Evolutionary conservation across 768 basidiomycete species (phyloP), one percentile per base, ranked within the genome.

Genomic region (Podaxis sp.): DNA sequence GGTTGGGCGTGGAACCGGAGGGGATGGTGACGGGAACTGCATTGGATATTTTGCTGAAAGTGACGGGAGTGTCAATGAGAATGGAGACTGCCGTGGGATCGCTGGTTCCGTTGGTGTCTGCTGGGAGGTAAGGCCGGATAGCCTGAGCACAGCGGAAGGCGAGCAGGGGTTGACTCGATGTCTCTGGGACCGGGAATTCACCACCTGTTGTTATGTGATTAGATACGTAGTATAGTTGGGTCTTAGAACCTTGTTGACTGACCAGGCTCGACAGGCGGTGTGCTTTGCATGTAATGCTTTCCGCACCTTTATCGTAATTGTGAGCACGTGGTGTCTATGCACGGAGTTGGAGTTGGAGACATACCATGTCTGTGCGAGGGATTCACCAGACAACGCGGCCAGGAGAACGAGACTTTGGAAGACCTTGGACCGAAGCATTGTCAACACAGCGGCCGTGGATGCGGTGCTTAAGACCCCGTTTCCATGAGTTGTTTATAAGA

Each of bases 61-160:
- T 79, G 37, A 88, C 68, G 0, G 79, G 79, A 0, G 83, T 69
- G 51, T 87, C 84, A 44, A 87, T 72, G 40, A 87, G 71, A 55
- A 87, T 74, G 14, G 77, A 74, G 13, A 77, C 74, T 2, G 76
- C 74, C 23, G 66, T 65, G 9, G 69, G 57, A 40, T 70, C 68
- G 23, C 21, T 53, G 5, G 23, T 6, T 66, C 59, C 46, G 64
- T 62, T 51, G 5, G 72, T 71, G 62, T 86, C 85, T 63, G 82
- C 83, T 14, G 79, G 77, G 23, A 87, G 77, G 68, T 85, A 88
- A 1, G 86, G 86, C 5, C 80, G 76, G 23, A 86, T 79, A 2
- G 82, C 81, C 28, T 83, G 84, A 7, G 78, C 77, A 62, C 86
- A 87, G 9, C 83, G 82, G 40, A 88, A 70, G 6, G 84, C 81